Evolutionary conservation across 495 filamentous ascomycete species (phyloP).

Genomic region (Bryoglossum gracile): DNA sequence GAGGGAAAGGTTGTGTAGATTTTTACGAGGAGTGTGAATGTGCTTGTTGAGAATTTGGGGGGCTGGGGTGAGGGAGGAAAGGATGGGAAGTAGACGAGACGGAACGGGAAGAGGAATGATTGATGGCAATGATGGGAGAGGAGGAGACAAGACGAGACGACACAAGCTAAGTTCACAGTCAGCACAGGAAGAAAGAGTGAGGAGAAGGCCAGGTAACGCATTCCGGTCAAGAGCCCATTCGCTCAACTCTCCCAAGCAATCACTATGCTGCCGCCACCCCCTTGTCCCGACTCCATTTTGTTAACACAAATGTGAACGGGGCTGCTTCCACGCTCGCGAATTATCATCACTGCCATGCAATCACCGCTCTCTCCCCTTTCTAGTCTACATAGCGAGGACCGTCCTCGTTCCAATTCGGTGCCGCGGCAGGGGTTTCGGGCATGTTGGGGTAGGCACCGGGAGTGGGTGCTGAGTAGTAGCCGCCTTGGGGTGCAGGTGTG

Average conservation of each 20-base stretch:
- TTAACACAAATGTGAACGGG: too few relatives aligned
- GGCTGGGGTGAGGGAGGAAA: slow-evolving; percentile 42
- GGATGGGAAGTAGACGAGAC: background rate
- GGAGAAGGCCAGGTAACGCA: background rate
- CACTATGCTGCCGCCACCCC: too few relatives aligned
- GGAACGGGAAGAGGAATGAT: background rate
- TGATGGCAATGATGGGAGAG: too few relatives aligned
- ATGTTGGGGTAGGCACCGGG: slow-evolving; percentile 62
- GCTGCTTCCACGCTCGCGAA: background rate
- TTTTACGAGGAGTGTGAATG: slow-evolving; percentile 48
- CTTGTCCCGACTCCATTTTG: background rate
- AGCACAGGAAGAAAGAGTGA: background rate
- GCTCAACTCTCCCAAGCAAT: too few relatives aligned
- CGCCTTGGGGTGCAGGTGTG: slow-evolving; percentile 42
- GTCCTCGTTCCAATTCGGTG: slow-evolving; percentile 54
- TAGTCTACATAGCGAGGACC: slow-evolving; percentile 49
- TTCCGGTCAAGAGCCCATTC: background rate
- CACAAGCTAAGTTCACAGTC: background rate
- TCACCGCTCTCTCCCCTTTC: background rate
- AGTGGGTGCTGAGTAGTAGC: slow-evolving; percentile 66
- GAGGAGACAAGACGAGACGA: too few relatives aligned
- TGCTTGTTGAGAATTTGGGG: slow-evolving; percentile 50
- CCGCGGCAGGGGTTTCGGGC: slow-evolving; percentile 70
- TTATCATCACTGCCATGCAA: background rate
- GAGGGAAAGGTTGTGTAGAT: slow-evolving; percentile 53